A percentile compares a stretch with the other conserved stretches of the same genome.
Evolutionary conservation across 257 asterid genomes (phyloP).

Genomic region (Cruciata laevipes): DNA sequence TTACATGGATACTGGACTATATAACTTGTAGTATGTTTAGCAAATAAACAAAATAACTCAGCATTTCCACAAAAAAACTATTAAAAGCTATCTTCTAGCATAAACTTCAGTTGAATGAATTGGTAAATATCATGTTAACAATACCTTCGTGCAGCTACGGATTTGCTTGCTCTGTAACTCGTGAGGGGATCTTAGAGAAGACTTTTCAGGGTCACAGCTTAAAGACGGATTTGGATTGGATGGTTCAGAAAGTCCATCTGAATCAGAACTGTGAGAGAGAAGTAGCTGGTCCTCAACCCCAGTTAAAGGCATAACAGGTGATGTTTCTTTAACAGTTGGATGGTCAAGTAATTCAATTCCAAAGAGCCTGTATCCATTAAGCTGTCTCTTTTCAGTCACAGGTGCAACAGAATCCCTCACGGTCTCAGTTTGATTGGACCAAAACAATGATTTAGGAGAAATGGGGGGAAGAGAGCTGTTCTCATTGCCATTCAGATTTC

Average conservation of each 20-base stretch:
- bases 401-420: conserved; percentile 47
- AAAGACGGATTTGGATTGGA: conserved; percentile 51
- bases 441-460: conserved; percentile 31
- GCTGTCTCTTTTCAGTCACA: conserved; percentile 58
- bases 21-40: neutral
- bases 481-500: conserved; percentile 32
- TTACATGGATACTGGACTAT: neutral
- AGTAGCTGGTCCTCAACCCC: conserved; percentile 44
- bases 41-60: neutral
- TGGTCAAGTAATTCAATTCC: conserved; percentile 70
- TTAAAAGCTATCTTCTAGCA: too few relatives aligned
- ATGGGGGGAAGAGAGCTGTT: conserved; percentile 28
- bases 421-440: conserved; percentile 37
- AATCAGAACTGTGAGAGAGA: conserved; percentile 46
- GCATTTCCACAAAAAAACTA: conserved; percentile 3
- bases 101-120: conserved; percentile 1
- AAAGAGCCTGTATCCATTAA: conserved; percentile 65
- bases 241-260: conserved; percentile 58
- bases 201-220: conserved; percentile 67
- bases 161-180: conserved; percentile 58
- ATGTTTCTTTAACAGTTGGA: conserved; percentile 44
- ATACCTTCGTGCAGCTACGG: conserved; percentile 88
- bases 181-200: conserved; percentile 65
- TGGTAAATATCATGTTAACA: conserved; percentile 2
- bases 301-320: conserved; percentile 35